These are phyloP conservation scores for Hydnum rufescens DNA, from an alignment of 768 basidiomycete species.

Conservation along the genomic window DNA sequence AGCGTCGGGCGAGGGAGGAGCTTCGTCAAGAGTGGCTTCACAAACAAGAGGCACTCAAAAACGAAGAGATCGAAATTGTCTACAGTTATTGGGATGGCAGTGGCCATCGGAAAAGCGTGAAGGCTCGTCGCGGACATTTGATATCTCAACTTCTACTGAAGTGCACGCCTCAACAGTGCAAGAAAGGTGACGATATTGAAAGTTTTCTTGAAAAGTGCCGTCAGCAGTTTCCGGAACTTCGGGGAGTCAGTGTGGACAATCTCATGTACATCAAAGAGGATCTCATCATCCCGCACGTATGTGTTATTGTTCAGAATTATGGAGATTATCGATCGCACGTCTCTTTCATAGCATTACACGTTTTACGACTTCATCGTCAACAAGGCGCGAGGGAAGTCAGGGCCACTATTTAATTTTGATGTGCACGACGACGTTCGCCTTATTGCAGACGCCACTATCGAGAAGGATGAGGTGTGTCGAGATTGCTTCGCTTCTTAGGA, in stretches of 20 bases:
- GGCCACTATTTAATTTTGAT: conserved; percentile 95
- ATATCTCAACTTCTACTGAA: neutral
- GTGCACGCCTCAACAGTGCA: conserved; percentile 43
- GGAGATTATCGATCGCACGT: neutral
- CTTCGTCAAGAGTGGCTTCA: conserved; percentile 77
- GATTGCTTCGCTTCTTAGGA: neutral
- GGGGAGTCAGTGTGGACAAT: conserved; percentile 83
- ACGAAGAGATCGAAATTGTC: conserved; percentile 67
- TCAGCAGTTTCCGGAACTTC: conserved; percentile 78
- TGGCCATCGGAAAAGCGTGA: conserved; percentile 83
- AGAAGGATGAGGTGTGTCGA: conserved; percentile 82
- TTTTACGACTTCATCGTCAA: conserved; percentile 98
- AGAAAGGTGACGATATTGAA: conserved; percentile 84
- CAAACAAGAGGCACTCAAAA: conserved; percentile 46
- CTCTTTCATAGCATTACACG: conserved; percentile 77
- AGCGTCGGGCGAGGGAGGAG: conserved; percentile 72
- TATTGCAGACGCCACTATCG: conserved; percentile 81
- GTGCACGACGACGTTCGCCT: conserved; percentile 96
- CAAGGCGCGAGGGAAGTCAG: conserved; percentile 95
- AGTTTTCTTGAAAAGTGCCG: conserved; percentile 84
- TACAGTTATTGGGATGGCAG: conserved; percentile 99
- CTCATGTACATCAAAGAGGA: conserved; percentile 99
- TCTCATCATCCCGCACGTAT: conserved; percentile 86
- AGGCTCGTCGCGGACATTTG: no score
- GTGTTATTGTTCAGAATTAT: conserved; percentile 13